Conservation (phyloP, 2,329 filamentous ascomycete species). For the Epichloe elymi region DNA sequence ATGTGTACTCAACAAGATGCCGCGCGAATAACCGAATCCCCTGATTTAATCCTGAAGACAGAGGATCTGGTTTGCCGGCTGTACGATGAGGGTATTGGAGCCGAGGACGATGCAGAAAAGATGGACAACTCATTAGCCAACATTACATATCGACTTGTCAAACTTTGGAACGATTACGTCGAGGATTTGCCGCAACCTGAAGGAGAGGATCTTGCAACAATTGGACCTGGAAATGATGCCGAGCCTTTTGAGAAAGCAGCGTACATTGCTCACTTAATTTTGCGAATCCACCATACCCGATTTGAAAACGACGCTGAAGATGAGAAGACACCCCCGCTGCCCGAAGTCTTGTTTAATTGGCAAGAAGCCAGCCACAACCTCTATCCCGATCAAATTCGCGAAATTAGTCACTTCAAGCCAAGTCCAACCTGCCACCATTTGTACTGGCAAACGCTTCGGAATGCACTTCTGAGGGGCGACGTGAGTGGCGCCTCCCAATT, state of each 20-base stretch:
- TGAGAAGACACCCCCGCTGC: constrained; percentile 42
- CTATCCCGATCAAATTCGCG: constrained; percentile 52
- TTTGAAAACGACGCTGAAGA: constrained; percentile 25
- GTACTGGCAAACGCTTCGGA: constrained; percentile 80
- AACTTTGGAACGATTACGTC: constrained; percentile 43
- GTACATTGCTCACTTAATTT: constrained; percentile 63
- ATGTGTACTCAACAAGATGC: constrained; percentile 44
- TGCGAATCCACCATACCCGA: constrained; percentile 63
- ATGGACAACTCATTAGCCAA: constrained; percentile 43
- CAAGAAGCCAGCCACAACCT: constrained; percentile 62
- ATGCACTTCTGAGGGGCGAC: constrained; percentile 61
- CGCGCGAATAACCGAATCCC: constrained; percentile 53
- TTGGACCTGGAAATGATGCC: constrained; percentile 50
- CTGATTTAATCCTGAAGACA: constrained; percentile 59
- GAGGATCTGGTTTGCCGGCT: constrained; percentile 56
- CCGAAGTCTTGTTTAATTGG: constrained; percentile 75
- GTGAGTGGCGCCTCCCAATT: constrained; percentile 53
- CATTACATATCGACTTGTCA: constrained; percentile 36
- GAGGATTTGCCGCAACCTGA: constrained; percentile 34
- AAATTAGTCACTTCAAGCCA: constrained; percentile 50
- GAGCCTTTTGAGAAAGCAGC: constrained; percentile 61
- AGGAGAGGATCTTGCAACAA: constrained; percentile 43
- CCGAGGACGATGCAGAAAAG: constrained; percentile 40
- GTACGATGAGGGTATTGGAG: constrained; percentile 47
- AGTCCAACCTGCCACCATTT: constrained; percentile 63